Percentiles rank a stretch among this genome's conserved stretches.
Conservation (phyloP, 108 stramenopile genomes). For the Cyclotella cryptica region DNA sequence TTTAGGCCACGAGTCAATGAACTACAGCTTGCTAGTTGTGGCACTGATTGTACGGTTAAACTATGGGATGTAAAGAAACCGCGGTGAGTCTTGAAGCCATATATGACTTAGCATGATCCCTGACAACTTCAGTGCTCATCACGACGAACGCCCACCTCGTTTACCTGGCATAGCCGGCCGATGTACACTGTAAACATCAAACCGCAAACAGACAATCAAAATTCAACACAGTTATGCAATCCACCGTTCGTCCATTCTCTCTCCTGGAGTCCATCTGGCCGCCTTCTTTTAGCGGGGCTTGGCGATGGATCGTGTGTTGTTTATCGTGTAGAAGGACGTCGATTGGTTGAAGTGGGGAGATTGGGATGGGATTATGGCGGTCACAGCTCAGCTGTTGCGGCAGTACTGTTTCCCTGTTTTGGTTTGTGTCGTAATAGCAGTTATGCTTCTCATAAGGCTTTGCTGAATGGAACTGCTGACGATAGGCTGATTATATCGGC, state of each 20-base stretch:
- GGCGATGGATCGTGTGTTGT: conserved; percentile 75
- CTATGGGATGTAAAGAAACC: conserved; percentile 75
- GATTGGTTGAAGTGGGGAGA: conserved; percentile 52
- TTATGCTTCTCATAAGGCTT: conserved; percentile 3
- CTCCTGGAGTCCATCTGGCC: conserved; percentile 77
- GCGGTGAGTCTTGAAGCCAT: conserved; percentile 4
- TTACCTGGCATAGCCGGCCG: conserved; percentile 19
- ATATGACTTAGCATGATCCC: neutral
- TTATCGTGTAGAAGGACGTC: conserved; percentile 56
- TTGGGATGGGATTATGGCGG: conserved; percentile 50
- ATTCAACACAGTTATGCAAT: conserved; percentile 77
- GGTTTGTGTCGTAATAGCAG: conserved; percentile 10
- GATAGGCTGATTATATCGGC: conserved; percentile 74
- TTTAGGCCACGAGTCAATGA: conserved; percentile 63
- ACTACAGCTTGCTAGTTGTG: conserved; percentile 65
- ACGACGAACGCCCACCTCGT: neutral
- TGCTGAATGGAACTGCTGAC: conserved; percentile 26
- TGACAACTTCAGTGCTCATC: neutral
- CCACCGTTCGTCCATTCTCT: conserved; percentile 84
- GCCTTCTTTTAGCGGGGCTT: conserved; percentile 68
- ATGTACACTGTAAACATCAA: conserved; percentile 51
- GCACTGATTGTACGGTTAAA: conserved; percentile 79
- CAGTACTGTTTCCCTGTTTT: conserved; percentile 70
- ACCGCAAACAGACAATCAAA: conserved; percentile 32
- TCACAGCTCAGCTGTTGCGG: conserved; percentile 72